Evolutionary conservation across 129 eudicot species (phyloP).

Genomic region (Sambucus nigra): DNA sequence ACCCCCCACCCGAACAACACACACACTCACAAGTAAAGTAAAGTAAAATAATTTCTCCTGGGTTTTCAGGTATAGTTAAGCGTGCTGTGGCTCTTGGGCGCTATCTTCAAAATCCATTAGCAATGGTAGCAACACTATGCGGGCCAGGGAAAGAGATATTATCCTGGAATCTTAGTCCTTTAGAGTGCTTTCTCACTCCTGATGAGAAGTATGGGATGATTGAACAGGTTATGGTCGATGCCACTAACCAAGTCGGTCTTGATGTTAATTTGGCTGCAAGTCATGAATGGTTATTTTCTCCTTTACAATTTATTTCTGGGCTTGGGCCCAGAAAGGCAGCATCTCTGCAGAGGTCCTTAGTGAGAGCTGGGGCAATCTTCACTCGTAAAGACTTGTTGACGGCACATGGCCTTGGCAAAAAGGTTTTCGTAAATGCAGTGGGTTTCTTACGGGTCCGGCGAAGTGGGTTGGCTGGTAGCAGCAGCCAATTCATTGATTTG

Average conservation of each 20-base stretch:
- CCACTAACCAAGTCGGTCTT: slow-evolving; percentile 83
- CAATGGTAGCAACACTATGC: slow-evolving; percentile 86
- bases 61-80: slow-evolving; percentile 59
- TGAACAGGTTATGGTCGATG: slow-evolving; percentile 90
- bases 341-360: slow-evolving; percentile 64
- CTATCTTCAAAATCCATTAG: slow-evolving; percentile 78
- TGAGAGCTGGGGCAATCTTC: slow-evolving; percentile 65
- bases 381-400: slow-evolving; percentile 70
- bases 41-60: too few species aligned
- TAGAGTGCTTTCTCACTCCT: slow-evolving; percentile 68
- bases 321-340: slow-evolving; percentile 89
- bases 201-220: slow-evolving; percentile 78
- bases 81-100: slow-evolving; percentile 92
- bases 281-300: slow-evolving; percentile 90
- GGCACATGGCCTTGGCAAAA: slow-evolving; percentile 68
- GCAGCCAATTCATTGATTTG: slow-evolving; percentile 65
- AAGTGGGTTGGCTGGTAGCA: slow-evolving; percentile 71
- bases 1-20: not conserved
- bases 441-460: slow-evolving; percentile 83
- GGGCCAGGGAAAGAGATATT: slow-evolving; percentile 75
- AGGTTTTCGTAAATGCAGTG: slow-evolving; percentile 76
- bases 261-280: slow-evolving; percentile 72
- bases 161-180: slow-evolving; percentile 67
- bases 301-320: slow-evolving; percentile 84
- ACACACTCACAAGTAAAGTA: too few species aligned